Conservation (phyloP, 129 eudicot species). For the Sambucus nigra region DNA sequence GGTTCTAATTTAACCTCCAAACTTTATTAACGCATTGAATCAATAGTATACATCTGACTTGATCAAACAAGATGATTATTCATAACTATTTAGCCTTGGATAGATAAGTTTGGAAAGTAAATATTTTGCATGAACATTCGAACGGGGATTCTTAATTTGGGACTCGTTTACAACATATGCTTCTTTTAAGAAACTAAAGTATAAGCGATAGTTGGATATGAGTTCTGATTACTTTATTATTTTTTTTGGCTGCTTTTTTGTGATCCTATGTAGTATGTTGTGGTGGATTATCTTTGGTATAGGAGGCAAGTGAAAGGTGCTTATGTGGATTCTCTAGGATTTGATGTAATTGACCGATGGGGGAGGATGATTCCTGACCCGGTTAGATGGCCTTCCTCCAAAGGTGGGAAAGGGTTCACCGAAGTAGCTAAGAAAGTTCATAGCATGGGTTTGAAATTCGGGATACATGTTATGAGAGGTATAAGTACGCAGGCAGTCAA, state of each 20-base stretch:
- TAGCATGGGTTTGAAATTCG: slow-evolving; percentile 87
- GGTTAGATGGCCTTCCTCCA: slow-evolving; percentile 85
- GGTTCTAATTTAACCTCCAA: no score
- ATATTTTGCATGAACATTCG: no score
- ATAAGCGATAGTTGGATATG: not conserved
- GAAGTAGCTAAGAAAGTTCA: slow-evolving; percentile 78
- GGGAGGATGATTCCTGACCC: slow-evolving; percentile 97
- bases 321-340: slow-evolving; percentile 65
- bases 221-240: not conserved
- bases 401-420: slow-evolving; percentile 59
- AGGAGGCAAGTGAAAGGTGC: slow-evolving; percentile 75
- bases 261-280: slow-evolving; percentile 54
- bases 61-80: no score
- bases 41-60: no score
- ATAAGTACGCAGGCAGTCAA: slow-evolving; percentile 89
- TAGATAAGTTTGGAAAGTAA: no score
- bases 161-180: no score
- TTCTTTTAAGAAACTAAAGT: not conserved
- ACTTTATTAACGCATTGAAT: no score
- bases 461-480: slow-evolving; percentile 98
- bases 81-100: no score
- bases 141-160: no score
- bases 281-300: slow-evolving; percentile 98
- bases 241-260: slow-evolving; percentile 6
- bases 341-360: slow-evolving; percentile 91